These are phyloP conservation scores for Plasmodium gonderi DNA, from an alignment of 169 alveolate genomes.

Conservation along the genomic window DNA sequence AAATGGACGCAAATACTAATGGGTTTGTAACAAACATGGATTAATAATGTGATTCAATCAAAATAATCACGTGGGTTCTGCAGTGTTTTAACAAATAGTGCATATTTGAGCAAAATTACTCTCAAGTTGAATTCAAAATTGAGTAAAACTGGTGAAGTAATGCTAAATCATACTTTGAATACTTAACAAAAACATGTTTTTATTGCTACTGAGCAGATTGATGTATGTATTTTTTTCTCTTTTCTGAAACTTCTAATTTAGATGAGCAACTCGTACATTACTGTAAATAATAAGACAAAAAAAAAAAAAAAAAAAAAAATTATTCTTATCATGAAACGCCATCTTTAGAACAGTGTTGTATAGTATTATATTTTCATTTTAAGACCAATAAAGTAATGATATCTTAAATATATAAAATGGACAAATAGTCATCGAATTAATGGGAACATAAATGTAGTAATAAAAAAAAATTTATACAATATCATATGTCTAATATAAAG, in stretches of 20 bases:
- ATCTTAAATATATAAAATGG: no score
- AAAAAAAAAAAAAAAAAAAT: not conserved
- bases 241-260: not conserved
- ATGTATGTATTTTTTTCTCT: not conserved
- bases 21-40: not conserved
- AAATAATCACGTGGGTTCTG: not conserved
- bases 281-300: not conserved
- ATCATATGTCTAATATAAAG: not conserved
- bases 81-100: not conserved
- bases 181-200: not conserved
- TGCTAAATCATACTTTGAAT: not conserved
- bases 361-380: no score
- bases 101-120: not conserved
- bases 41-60: not conserved
- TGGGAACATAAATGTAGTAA: no score
- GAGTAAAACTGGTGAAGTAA: not conserved
- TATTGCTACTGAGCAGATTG: not conserved
- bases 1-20: not conserved
- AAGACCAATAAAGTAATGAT: no score
- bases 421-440: no score
- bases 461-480: not conserved
- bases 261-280: not conserved
- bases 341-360: no score
- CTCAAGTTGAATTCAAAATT: not conserved
- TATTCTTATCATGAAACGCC: not conserved